A percentile compares a stretch with the other conserved stretches of the same genome.
phyloP scores from a whole-genome alignment of 768 basidiomycete genomes.

The Auricularia auricula-judae region DNA sequence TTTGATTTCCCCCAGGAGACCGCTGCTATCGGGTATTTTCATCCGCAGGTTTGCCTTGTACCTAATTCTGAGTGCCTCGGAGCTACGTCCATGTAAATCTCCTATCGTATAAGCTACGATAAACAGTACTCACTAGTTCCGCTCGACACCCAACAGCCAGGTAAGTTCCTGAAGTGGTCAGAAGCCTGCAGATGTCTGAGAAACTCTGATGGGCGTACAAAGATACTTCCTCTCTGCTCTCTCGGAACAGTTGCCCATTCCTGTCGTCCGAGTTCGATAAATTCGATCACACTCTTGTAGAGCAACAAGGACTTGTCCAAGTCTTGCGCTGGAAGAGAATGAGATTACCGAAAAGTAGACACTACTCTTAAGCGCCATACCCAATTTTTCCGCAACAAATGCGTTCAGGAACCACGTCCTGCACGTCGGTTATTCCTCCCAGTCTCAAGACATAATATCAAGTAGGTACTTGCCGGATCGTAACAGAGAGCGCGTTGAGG shows the following conservation, averaged over 20 bases:
- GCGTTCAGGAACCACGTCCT: too few species aligned
- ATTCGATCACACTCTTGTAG: background rate
- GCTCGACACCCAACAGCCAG: background rate
- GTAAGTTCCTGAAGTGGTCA: background rate
- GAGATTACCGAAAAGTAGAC: background rate
- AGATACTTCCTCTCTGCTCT: background rate
- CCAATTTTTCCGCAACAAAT: background rate
- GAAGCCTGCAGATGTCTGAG: background rate
- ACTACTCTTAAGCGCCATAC: background rate
- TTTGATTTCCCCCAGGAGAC: too few species aligned
- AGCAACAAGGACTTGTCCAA: background rate
- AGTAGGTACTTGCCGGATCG: too few species aligned
- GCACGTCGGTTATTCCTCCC: too few species aligned
- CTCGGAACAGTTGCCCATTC: background rate
- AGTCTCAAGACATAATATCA: too few species aligned
- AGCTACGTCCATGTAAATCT: too few species aligned
- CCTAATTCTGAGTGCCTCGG: too few species aligned
- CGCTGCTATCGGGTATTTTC: too few species aligned
- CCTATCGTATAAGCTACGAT: too few species aligned
- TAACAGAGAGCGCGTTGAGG: too few species aligned
- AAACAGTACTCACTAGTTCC: too few species aligned
- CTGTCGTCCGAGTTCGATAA: background rate
- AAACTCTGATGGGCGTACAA: background rate
- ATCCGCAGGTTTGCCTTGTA: too few species aligned
- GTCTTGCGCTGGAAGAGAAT: background rate